Evolutionary conservation across 2,329 filamentous ascomycete species (phyloP).

Genomic region (Lachnellula cervina): DNA sequence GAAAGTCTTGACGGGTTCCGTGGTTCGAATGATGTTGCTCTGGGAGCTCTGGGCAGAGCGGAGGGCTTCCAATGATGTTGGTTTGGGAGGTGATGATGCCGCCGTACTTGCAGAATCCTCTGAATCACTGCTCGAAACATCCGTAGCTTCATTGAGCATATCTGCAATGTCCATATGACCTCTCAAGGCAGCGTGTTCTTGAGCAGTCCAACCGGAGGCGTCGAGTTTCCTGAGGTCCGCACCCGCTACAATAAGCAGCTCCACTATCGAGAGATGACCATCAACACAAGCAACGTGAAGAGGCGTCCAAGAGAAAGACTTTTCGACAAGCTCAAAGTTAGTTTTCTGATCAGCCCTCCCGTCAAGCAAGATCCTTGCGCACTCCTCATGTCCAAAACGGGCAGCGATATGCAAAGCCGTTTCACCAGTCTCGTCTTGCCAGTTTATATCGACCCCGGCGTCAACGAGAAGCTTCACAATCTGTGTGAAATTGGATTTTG

Average conservation of each 20-base stretch:
- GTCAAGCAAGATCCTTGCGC: conserved; percentile 69
- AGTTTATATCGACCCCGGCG: conserved; percentile 88
- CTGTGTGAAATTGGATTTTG: conserved; percentile 76
- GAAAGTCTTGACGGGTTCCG: conserved; percentile 88
- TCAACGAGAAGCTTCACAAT: conserved; percentile 87
- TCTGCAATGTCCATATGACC: conserved; percentile 80
- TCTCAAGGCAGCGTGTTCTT: conserved; percentile 85
- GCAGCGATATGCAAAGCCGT: conserved; percentile 90
- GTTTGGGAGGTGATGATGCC: conserved; percentile 43
- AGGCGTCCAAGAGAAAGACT: conserved; percentile 90
- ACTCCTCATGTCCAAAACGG: conserved; percentile 78
- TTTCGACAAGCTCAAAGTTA: conserved; percentile 72
- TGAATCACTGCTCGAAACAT: conserved; percentile 26
- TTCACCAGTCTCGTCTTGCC: conserved; percentile 84
- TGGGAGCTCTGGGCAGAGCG: conserved; percentile 37
- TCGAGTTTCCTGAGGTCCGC: conserved; percentile 72
- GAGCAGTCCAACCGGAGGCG: conserved; percentile 88
- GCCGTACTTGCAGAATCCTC: conserved; percentile 26
- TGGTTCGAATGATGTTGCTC: conserved; percentile 42
- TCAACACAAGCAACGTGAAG: conserved; percentile 90
- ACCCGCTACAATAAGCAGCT: conserved; percentile 72
- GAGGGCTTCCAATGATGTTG: conserved; percentile 57
- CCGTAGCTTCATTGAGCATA: conserved; percentile 49
- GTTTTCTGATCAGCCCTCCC: conserved; percentile 67
- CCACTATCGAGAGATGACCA: conserved; percentile 69